phyloP scores from a whole-genome alignment of 1,284 basidiomycete species.

The Trametes pubescens region DNA sequence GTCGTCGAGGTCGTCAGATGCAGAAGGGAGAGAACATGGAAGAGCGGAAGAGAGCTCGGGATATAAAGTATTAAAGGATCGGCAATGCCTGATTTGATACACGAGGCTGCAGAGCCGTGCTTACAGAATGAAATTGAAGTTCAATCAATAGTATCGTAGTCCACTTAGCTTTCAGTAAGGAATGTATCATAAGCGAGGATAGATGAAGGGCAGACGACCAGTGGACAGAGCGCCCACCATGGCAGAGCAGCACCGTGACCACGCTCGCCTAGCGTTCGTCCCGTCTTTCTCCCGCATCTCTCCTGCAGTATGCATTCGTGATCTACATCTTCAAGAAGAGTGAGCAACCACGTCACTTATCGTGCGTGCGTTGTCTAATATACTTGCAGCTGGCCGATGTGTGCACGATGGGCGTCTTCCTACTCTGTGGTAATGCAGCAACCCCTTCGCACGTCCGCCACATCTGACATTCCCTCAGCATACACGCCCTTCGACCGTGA shows the following conservation, averaged over 20 bases:
- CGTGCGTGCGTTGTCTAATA: constrained; percentile 11
- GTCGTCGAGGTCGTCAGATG: constrained; percentile 17
- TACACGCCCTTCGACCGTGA: constrained; percentile 97
- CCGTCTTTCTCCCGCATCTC: no score
- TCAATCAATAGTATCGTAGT: not conserved
- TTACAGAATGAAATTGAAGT: not conserved
- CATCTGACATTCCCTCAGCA: constrained; percentile 44
- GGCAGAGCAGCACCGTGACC: no score
- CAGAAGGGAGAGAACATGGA: constrained; percentile 20
- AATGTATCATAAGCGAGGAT: no score
- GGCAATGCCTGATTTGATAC: not conserved
- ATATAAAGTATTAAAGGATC: constrained; percentile 9
- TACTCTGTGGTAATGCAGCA: constrained; percentile 71
- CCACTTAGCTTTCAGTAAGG: not conserved
- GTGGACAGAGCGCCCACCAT: no score
- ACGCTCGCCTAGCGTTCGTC: no score
- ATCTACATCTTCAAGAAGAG: constrained; percentile 98
- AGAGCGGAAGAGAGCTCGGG: constrained; percentile 22
- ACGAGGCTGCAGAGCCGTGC: constrained; percentile 12
- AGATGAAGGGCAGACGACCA: no score
- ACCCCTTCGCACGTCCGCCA: not conserved
- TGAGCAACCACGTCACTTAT: constrained; percentile 45
- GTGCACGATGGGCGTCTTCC: constrained; percentile 98
- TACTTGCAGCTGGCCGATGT: constrained; percentile 80
- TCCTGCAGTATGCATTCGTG: no score